A percentile compares a stretch with the other conserved stretches of the same genome.
These are phyloP conservation scores for Tephrocybe sp. DNA, from an alignment of 768 basidiomycete species.

Conservation along the genomic window DNA sequence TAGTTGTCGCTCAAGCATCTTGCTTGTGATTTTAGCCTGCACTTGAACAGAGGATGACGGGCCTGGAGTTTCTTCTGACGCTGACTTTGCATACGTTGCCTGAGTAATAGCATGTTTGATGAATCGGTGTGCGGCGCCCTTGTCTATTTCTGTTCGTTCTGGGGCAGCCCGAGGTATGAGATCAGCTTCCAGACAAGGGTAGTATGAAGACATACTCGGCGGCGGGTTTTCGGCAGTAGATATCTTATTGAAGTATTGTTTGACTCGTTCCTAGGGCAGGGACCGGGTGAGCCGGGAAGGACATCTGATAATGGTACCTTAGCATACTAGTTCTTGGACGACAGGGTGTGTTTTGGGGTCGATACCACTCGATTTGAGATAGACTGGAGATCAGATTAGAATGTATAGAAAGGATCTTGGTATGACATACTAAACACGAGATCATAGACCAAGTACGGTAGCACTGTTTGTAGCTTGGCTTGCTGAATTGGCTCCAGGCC, in stretches of 20 bases:
- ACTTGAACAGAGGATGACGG: conserved; percentile 32
- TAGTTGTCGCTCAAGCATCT: conserved; percentile 70
- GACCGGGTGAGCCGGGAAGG: conserved; percentile 1
- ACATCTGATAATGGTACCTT: background rate
- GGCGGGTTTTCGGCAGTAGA: conserved; percentile 69
- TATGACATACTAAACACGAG: conserved; percentile 72
- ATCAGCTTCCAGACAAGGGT: conserved; percentile 1
- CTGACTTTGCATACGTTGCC: conserved; percentile 40
- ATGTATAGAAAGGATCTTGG: background rate
- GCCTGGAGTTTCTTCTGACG: conserved; percentile 31
- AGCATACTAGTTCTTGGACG: conserved; percentile 63
- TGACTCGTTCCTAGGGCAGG: conserved; percentile 61
- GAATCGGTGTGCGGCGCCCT: conserved; percentile 76
- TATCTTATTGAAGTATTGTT: conserved; percentile 83
- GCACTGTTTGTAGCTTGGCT: conserved; percentile 74
- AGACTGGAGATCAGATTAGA: conserved; percentile 48
- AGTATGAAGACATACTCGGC: conserved; percentile 40
- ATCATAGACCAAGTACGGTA: conserved; percentile 86
- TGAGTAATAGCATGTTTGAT: conserved; percentile 82
- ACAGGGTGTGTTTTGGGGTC: conserved; percentile 82
- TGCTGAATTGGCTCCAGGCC: conserved; percentile 73
- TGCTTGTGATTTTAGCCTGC: conserved; percentile 61
- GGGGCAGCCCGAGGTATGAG: conserved; percentile 1
- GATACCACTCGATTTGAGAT: conserved; percentile 76
- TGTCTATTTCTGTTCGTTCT: conserved; percentile 64